phyloP scores from a whole-genome alignment of 306 rosid genomes.

The Cucumis cinereus region DNA sequence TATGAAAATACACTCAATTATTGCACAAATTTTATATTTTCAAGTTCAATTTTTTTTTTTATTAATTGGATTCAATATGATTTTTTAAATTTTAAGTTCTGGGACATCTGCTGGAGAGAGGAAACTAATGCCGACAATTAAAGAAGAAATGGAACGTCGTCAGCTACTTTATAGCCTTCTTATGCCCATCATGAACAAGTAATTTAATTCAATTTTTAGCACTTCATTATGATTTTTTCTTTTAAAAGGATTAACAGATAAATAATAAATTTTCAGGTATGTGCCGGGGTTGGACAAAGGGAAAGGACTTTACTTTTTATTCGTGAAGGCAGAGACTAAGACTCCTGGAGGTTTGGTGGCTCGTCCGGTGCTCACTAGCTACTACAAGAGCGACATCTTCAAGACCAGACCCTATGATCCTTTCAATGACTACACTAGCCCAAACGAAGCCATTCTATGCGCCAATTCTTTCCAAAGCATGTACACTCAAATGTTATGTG shows the following conservation, averaged over 20 bases:
- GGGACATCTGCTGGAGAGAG: conserved; percentile 96
- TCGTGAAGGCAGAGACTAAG: conserved; percentile 58
- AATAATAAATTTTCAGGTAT: conserved; percentile 20
- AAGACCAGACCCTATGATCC: conserved; percentile 73
- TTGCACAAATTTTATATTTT: too few species aligned
- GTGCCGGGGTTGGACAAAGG: conserved; percentile 78
- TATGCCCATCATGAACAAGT: conserved; percentile 86
- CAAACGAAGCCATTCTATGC: conserved; percentile 65
- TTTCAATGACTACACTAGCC: conserved; percentile 72
- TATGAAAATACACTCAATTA: too few species aligned
- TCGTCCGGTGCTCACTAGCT: conserved; percentile 79
- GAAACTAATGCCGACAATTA: conserved; percentile 75
- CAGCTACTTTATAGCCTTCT: conserved; percentile 57
- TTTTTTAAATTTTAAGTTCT: conserved; percentile 32
- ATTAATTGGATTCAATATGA: neutral
- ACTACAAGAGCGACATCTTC: conserved; percentile 78
- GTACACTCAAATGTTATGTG: conserved; percentile 91
- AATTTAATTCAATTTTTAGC: neutral
- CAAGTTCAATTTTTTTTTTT: too few species aligned
- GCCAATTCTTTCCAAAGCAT: conserved; percentile 70
- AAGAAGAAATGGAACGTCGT: conserved; percentile 74
- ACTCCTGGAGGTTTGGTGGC: conserved; percentile 75
- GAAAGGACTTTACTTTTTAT: conserved; percentile 64
- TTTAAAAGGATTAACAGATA: neutral
- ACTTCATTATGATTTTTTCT: neutral